Percentiles rank a stretch among this genome's conserved stretches.
Evolutionary conservation across 495 filamentous ascomycete genomes (phyloP).

Genomic region (Paragyromitra xinjiangensis): DNA sequence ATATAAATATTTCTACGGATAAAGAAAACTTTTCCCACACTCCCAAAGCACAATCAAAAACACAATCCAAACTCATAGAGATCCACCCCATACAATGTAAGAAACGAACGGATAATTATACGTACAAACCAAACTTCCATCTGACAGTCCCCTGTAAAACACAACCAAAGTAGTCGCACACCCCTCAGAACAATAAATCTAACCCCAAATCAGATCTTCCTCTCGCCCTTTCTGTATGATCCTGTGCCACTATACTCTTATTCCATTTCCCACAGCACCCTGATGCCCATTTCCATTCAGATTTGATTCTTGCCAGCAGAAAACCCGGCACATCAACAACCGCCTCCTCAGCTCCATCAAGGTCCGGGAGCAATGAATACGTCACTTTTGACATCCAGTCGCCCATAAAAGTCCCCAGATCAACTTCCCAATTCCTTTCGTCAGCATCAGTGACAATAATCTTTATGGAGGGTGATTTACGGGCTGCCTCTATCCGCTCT

Average conservation of each 20-base stretch:
- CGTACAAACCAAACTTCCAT: not conserved
- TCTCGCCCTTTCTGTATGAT: slow-evolving; percentile 37
- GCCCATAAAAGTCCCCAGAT: slow-evolving; percentile 66
- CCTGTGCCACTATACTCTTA: slow-evolving; percentile 9
- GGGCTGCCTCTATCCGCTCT: slow-evolving; percentile 66
- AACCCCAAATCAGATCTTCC: slow-evolving; percentile 32
- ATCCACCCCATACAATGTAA: not conserved
- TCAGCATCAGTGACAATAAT: slow-evolving; percentile 63
- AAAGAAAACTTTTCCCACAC: not conserved
- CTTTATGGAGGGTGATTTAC: slow-evolving; percentile 64
- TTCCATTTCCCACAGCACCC: slow-evolving; percentile 69
- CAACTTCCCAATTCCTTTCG: slow-evolving; percentile 63
- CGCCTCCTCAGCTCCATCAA: slow-evolving; percentile 67
- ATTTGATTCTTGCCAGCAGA: slow-evolving; percentile 54
- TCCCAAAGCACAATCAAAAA: not conserved
- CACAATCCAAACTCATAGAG: not conserved
- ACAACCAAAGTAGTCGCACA: slow-evolving; percentile 7
- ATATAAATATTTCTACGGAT: too few relatives aligned
- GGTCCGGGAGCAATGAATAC: slow-evolving; percentile 69
- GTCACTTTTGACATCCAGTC: slow-evolving; percentile 64
- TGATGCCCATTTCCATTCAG: slow-evolving; percentile 52
- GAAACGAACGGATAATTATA: not conserved
- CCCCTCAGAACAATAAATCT: slow-evolving; percentile 40
- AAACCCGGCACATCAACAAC: slow-evolving; percentile 67
- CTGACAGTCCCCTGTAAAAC: not conserved